Conservation (phyloP, 306 rosid species). For the Casuarina cunninghamiana region DNA sequence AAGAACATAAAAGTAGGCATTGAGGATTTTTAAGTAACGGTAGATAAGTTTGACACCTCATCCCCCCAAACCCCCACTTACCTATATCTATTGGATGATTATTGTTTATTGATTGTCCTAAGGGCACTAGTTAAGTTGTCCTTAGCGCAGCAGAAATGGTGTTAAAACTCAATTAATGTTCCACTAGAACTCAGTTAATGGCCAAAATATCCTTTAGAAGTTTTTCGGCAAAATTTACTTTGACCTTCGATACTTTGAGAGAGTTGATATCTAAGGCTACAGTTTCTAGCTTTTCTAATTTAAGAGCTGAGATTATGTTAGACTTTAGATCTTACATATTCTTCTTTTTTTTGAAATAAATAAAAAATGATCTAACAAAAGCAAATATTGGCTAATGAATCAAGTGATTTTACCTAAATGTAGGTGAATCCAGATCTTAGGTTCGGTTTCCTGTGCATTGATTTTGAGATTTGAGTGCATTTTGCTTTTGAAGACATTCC, state of each 20-base stretch:
- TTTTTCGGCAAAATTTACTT: not conserved
- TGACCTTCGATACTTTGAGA: not conserved
- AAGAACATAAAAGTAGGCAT: not conserved
- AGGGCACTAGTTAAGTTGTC: not conserved
- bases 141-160: not conserved
- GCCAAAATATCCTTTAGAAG: not conserved
- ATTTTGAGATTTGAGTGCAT: not conserved
- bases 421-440: not conserved
- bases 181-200: not conserved
- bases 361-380: too few relatives aligned
- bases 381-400: not conserved
- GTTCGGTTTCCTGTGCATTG: slow-evolving; percentile 1
- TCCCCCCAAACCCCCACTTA: too few relatives aligned
- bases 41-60: too few relatives aligned
- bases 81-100: not conserved
- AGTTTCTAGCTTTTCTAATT: too few relatives aligned
- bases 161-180: not conserved
- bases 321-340: too few relatives aligned
- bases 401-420: not conserved
- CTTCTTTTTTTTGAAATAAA: too few relatives aligned
- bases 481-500: not conserved
- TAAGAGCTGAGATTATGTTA: too few relatives aligned
- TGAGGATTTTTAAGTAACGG: not conserved
- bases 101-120: not conserved
- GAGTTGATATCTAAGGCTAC: too few relatives aligned